Evolutionary conservation across 2,329 filamentous ascomycete genomes (phyloP).

Genomic region (Clarireedia hainanense): DNA sequence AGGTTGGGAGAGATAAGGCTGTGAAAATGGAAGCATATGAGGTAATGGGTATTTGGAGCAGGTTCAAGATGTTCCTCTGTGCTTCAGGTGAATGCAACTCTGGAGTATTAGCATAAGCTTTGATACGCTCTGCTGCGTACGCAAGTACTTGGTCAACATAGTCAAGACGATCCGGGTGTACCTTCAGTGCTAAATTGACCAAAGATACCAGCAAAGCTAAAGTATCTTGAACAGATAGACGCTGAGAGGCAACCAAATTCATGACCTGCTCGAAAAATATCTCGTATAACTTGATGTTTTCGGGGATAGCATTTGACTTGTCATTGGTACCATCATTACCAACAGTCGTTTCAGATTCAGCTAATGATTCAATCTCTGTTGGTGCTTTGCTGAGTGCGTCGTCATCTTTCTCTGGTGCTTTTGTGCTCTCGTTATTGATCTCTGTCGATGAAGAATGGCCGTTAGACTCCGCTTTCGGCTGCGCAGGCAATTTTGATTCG

Average conservation of each 20-base stretch:
- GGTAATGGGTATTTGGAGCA: conserved; percentile 85
- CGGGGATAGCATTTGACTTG: conserved; percentile 48
- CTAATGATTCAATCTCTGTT: conserved; percentile 19
- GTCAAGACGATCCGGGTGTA: conserved; percentile 86
- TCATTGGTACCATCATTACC: conserved; percentile 35
- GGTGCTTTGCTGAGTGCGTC: conserved; percentile 41
- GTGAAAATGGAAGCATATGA: conserved; percentile 93
- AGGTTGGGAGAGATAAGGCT: conserved; percentile 86
- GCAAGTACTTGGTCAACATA: conserved; percentile 92
- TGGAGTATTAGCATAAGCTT: conserved; percentile 87
- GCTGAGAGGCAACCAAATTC: conserved; percentile 83
- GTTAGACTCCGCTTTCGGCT: conserved; percentile 18
- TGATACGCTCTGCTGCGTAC: conserved; percentile 79
- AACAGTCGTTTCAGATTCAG: conserved; percentile 10
- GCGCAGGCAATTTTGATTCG: conserved; percentile 2
- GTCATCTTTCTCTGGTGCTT: conserved; percentile 31
- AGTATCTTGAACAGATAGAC: conserved; percentile 87
- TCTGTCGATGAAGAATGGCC: conserved; percentile 25
- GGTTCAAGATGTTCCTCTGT: conserved; percentile 80
- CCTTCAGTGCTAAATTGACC: conserved; percentile 87
- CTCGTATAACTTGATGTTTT: conserved; percentile 85
- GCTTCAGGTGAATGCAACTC: conserved; percentile 83
- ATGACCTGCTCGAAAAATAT: conserved; percentile 96
- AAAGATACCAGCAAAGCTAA: conserved; percentile 92
- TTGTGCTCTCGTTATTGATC: conserved; percentile 25